Conservation (phyloP, 2,329 filamentous ascomycete species). For the Trichoderma sp. region DNA sequence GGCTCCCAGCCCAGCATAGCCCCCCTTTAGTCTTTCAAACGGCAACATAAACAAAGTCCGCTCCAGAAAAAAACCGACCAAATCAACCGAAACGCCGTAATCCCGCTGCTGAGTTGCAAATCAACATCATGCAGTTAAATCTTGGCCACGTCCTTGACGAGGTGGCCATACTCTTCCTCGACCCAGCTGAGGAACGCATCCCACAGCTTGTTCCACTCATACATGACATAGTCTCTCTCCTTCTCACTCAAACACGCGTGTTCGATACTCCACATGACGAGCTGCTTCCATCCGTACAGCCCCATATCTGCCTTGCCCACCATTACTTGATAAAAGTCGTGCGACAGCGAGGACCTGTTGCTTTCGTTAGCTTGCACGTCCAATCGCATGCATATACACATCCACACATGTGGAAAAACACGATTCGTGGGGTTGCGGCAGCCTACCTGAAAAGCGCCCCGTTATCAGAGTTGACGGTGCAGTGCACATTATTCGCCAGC, state of each 20-base stretch:
- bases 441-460: slow-evolving; percentile 66
- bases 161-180: slow-evolving; percentile 38
- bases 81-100: neutral
- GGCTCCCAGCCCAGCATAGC: neutral
- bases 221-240: slow-evolving; percentile 37
- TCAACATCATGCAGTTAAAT: neutral
- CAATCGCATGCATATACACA: neutral
- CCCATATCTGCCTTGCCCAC: slow-evolving; percentile 65
- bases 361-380: neutral
- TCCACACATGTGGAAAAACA: neutral
- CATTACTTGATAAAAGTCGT: slow-evolving; percentile 76
- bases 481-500: slow-evolving; percentile 69
- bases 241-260: slow-evolving; percentile 52
- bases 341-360: slow-evolving; percentile 60
- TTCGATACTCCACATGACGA: slow-evolving; percentile 60
- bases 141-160: slow-evolving; percentile 9
- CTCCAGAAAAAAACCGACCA: neutral
- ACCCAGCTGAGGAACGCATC: slow-evolving; percentile 54
- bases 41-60: neutral
- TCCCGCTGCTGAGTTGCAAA: neutral
- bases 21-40: neutral
- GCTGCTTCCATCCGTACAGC: slow-evolving; percentile 68
- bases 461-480: slow-evolving; percentile 72
- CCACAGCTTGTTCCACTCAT: slow-evolving; percentile 56
- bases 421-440: neutral